These are phyloP conservation scores for Cokeromyces recurvatus DNA, from an alignment of 371 early-diverging fungal species.

Conservation along the genomic window DNA sequence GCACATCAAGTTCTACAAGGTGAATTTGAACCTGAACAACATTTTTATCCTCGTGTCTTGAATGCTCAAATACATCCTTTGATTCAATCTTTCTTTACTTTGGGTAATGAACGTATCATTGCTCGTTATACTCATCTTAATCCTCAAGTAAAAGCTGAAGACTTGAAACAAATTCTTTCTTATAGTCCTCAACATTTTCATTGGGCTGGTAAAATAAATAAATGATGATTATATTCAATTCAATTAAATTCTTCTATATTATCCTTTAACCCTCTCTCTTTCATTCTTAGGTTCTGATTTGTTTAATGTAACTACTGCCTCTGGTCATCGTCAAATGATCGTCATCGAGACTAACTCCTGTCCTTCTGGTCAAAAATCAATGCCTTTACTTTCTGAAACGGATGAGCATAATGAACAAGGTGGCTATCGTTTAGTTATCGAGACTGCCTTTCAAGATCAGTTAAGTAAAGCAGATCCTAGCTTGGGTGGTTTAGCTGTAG, in stretches of 20 bases:
- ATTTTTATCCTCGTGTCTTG: slow-evolving; percentile 90
- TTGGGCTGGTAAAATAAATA: slow-evolving; percentile 72
- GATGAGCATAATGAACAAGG: slow-evolving; percentile 70
- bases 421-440: slow-evolving; percentile 77
- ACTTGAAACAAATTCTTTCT: slow-evolving; percentile 58
- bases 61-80: slow-evolving; percentile 90
- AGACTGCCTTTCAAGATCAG: slow-evolving; percentile 73
- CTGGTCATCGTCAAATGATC: slow-evolving; percentile 91
- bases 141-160: slow-evolving; percentile 71
- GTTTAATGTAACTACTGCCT: slow-evolving; percentile 85
- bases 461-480: slow-evolving; percentile 62
- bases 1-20: slow-evolving; percentile 47
- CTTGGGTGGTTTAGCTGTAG: slow-evolving; percentile 83
- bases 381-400: slow-evolving; percentile 85
- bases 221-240: no score
- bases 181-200: slow-evolving; percentile 83
- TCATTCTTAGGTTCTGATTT: slow-evolving; percentile 65
- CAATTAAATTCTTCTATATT: no score
- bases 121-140: slow-evolving; percentile 88
- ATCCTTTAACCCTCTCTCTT: not conserved
- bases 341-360: slow-evolving; percentile 95
- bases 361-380: slow-evolving; percentile 93
- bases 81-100: slow-evolving; percentile 80
- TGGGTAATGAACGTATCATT: slow-evolving; percentile 89
- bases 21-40: slow-evolving; percentile 84